Evolutionary conservation across 345 rosid species (phyloP).

Genomic region (Eucalyptus shirleyi): DNA sequence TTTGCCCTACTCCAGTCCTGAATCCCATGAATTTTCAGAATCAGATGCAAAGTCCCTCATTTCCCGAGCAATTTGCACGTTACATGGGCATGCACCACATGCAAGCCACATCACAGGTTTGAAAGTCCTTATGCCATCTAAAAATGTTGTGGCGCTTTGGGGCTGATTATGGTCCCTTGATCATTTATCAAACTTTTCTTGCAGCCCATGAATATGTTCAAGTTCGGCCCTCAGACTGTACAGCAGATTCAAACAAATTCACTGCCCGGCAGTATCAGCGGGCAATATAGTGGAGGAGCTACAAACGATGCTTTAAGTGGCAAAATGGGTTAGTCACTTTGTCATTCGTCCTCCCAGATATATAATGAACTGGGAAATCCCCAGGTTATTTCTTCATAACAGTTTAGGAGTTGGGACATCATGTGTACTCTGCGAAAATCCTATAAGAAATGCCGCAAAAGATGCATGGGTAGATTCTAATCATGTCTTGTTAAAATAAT

Average conservation of each 20-base stretch:
- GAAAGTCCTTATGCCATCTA: neutral
- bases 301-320: constrained; percentile 15
- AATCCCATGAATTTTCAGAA: constrained; percentile 24
- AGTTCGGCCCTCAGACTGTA: constrained; percentile 21
- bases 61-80: constrained; percentile 31
- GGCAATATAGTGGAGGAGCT: constrained; percentile 3
- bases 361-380: neutral
- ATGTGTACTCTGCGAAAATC: neutral
- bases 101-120: constrained; percentile 45
- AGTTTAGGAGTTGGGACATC: neutral
- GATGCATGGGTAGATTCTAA: neutral
- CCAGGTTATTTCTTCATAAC: neutral
- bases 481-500: neutral
- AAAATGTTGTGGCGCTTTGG: neutral
- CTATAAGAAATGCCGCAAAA: neutral
- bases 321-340: neutral
- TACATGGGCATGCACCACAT: constrained; percentile 34
- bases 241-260: constrained; percentile 13
- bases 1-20: constrained; percentile 23
- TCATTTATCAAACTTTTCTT: neutral
- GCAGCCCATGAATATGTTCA: constrained; percentile 42
- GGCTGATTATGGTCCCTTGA: neutral
- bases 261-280: constrained; percentile 1
- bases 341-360: neutral
- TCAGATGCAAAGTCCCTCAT: constrained; percentile 20